phyloP scores from a whole-genome alignment of 164 flowering plant genomes.

The Magnolia officinalis region DNA sequence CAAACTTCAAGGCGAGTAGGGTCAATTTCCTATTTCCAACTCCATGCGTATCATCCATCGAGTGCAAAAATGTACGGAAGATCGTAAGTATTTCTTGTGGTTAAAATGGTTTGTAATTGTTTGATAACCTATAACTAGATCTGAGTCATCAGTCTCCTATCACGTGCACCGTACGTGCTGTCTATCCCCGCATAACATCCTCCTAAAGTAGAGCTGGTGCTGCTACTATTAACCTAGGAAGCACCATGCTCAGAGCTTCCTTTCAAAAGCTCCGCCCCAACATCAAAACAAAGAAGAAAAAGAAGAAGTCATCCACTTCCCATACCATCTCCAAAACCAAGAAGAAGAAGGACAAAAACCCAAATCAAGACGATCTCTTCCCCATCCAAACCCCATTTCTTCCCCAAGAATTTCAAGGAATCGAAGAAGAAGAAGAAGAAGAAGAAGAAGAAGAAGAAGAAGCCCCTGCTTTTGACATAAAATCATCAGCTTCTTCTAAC shows the following conservation, averaged over 20 bases:
- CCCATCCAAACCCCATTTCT: neutral
- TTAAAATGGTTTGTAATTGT: too few relatives aligned
- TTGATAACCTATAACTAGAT: too few relatives aligned
- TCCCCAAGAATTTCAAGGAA: neutral
- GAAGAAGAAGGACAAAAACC: neutral
- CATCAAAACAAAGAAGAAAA: neutral
- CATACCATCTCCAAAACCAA: neutral
- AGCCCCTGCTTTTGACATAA: conserved; percentile 55
- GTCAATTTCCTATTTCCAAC: too few relatives aligned
- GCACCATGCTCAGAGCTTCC: neutral
- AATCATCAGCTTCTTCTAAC: conserved; percentile 52
- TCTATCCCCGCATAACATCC: neutral
- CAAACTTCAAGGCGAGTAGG: too few relatives aligned
- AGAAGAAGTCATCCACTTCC: neutral
- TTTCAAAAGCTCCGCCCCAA: conserved; percentile 2
- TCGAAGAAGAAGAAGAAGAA: conserved; percentile 10
- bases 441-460: conserved; percentile 24
- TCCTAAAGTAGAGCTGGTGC: too few relatives aligned
- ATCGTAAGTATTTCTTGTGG: too few relatives aligned
- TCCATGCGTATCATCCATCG: too few relatives aligned
- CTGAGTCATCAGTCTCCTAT: too few relatives aligned
- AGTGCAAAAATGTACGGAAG: too few relatives aligned
- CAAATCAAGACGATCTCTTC: neutral
- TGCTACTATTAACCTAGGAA: too few relatives aligned
- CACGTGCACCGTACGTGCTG: too few relatives aligned